These are phyloP conservation scores for Solanum sitiens DNA, from an alignment of 257 asterid species.

Conservation along the genomic window DNA sequence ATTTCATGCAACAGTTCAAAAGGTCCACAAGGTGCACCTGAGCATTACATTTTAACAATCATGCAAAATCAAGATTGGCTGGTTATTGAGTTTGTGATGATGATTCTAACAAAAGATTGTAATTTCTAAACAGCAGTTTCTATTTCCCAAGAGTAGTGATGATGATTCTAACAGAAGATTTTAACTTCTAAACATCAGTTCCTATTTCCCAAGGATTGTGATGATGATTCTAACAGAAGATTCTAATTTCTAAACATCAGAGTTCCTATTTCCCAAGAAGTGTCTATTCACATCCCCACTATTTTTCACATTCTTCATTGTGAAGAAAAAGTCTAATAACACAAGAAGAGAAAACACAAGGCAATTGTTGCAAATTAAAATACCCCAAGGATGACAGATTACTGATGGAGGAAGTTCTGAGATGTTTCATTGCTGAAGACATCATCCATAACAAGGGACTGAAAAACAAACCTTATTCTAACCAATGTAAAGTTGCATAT, in stretches of 20 bases:
- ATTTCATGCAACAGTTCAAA: not conserved
- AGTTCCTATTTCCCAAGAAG: not conserved
- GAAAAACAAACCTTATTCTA: not conserved
- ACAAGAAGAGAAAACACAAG: not conserved
- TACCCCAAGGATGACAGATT: not conserved
- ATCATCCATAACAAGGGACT: not conserved
- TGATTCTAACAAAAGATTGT: not conserved
- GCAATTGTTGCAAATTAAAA: not conserved
- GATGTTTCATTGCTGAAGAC: not conserved
- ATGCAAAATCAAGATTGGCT: not conserved
- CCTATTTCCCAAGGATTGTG: not conserved
- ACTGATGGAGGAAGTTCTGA: not conserved
- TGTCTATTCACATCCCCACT: not conserved
- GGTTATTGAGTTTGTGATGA: not conserved
- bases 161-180: not conserved
- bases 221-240: not conserved
- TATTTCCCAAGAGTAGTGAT: not conserved
- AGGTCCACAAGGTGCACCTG: not conserved
- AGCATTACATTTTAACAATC: not conserved
- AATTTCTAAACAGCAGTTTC: not conserved
- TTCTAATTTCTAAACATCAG: not conserved
- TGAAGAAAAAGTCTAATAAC: not conserved
- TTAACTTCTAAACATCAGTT: not conserved
- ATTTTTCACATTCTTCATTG: not conserved
- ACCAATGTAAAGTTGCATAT: not conserved